phyloP scores from a whole-genome alignment of 2,329 filamentous ascomycete species.

The Trichoderma aggressivum region DNA sequence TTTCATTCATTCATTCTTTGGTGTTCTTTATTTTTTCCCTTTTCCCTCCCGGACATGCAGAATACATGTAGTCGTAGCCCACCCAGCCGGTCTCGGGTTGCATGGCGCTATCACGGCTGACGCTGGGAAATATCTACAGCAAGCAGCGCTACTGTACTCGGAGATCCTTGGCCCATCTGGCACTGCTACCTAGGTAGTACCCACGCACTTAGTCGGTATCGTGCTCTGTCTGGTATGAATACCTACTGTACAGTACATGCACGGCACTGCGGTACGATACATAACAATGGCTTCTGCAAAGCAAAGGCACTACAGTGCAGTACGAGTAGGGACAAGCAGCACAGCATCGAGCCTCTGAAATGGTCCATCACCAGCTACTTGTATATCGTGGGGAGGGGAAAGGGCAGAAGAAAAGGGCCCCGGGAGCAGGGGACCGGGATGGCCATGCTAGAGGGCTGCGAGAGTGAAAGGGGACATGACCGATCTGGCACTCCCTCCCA shows the following conservation, averaged over 20 bases:
- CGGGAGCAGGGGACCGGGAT: background rate
- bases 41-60: background rate
- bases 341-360: background rate
- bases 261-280: background rate
- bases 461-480: background rate
- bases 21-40: background rate
- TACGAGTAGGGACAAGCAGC: background rate
- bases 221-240: background rate
- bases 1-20: background rate
- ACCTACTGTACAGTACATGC: background rate
- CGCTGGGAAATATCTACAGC: background rate
- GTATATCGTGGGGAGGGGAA: background rate
- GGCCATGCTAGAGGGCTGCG: background rate
- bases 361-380: background rate
- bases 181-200: background rate
- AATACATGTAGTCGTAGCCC: background rate
- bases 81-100: background rate
- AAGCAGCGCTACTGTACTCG: background rate
- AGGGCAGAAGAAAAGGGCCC: background rate
- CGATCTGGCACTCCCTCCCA: constrained; percentile 4
- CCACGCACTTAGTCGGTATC: background rate
- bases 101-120: constrained; percentile 12
- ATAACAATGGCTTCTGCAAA: background rate
- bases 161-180: background rate
- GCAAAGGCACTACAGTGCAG: background rate